Evolutionary conservation across 164 flowering plant genomes (phyloP), one percentile per base, ranked within the genome.

Genomic region (Buxus sempervirens): DNA sequence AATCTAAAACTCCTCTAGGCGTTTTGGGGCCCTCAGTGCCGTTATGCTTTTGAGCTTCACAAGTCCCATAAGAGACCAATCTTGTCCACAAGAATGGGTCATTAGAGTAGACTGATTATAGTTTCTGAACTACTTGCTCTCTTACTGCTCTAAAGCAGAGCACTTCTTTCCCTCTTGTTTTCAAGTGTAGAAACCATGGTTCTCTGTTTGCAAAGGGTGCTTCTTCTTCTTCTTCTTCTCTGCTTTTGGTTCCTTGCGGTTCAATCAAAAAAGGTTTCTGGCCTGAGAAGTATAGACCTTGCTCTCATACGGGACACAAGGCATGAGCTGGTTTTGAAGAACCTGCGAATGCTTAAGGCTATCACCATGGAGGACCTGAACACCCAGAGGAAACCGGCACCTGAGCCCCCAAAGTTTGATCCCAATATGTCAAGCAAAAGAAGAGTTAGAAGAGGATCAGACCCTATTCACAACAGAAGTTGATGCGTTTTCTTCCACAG

Each of bases 401-500:
- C 91, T 53, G 77, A 75, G 9, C 84, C 89, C 15, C 63, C 85
- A n/a, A 62, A 63, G 64, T 77, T 75, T 62, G 87, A 86, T 76
- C 87, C 91, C 5, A 76, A 79, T 62, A 85, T 80, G 56, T 86
- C 87, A 8, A 75, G 80, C 75, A 87, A 90, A 69, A 71, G 97
- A 82, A 78, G 83, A 70, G 84, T 88, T 67, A 78, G 78, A 60
- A 68, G 80, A 71, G 93, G 96, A 69, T 81, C 93, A 6, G 90
- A 90, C 63, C 96, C 96, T 9, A 90, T 90, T 65, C 97, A 90
- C 75, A 88, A 90, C 77, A 84, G 81, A 70, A 68, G 90, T 74
- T 88, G 83, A 85, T 15, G 57, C 9, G 64, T 54, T 63, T 61
- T 32, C 70, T 28, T 9, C 54, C 18, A 28, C 7, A 61, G 55